phyloP scores from a whole-genome alignment of 2,329 filamentous ascomycete genomes.

The Colletotrichum costaricense region DNA sequence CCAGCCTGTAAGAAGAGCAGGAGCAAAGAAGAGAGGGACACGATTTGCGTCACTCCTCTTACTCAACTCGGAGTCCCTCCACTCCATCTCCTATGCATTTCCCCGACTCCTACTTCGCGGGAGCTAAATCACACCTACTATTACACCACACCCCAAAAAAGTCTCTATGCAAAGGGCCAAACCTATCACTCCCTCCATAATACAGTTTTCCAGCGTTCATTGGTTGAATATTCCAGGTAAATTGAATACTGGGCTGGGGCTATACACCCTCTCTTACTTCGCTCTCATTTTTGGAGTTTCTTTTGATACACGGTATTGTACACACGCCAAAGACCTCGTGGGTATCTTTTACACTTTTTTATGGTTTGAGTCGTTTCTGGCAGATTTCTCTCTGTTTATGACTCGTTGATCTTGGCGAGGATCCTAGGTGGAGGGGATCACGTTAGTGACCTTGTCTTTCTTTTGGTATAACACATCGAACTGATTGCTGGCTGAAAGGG shows the following conservation, averaged over 20 bases:
- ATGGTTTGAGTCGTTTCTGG: not conserved
- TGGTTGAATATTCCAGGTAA: not conserved
- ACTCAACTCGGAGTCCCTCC: not conserved
- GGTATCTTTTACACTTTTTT: conserved; percentile 42
- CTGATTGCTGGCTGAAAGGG: not conserved
- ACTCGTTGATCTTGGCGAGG: conserved; percentile 99
- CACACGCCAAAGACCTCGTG: conserved; percentile 33
- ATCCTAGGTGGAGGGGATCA: conserved; percentile 67
- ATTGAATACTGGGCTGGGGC: not conserved
- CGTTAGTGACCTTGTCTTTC: conserved; percentile 33
- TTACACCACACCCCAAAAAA: not conserved
- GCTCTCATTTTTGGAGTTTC: conserved; percentile 29
- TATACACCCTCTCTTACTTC: not conserved
- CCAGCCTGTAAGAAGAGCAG: not conserved
- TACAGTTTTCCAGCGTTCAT: not conserved
- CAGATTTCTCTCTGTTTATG: not conserved
- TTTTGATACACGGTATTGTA: conserved; percentile 46
- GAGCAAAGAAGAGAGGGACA: not conserved
- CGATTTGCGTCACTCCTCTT: not conserved
- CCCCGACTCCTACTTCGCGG: not conserved
- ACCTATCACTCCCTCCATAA: not conserved
- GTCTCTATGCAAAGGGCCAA: conserved; percentile 3
- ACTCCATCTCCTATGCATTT: not conserved
- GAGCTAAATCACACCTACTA: not conserved
- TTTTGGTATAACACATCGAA: not conserved